A percentile compares a stretch with the other conserved stretches of the same genome.
Conservation (phyloP, 176 grass and related monocot species). For the Oryza officinalis region DNA sequence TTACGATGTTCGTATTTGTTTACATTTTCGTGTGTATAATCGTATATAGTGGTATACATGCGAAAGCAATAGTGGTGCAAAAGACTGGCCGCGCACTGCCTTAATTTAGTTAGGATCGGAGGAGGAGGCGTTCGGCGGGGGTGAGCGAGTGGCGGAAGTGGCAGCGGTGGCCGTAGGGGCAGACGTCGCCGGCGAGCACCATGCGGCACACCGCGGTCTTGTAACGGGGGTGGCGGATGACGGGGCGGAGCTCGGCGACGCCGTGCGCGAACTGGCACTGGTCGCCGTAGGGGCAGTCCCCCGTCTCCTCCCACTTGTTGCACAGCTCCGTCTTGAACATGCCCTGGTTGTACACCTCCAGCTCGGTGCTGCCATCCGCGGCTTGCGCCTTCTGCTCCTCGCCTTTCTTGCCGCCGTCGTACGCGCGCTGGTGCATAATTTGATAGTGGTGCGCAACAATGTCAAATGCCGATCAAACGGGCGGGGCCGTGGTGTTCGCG, state of each 20-base stretch:
- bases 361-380: conserved; percentile 41
- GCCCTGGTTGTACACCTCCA: conserved; percentile 97
- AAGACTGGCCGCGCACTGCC: conserved; percentile 1
- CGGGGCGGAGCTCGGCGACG: conserved; percentile 88
- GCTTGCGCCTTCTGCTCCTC: conserved; percentile 33
- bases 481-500: not conserved
- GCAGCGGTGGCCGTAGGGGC: conserved; percentile 96
- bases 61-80: not conserved
- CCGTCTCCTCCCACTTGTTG: conserved; percentile 99
- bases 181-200: conserved; percentile 78
- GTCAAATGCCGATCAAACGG: conserved; percentile 9
- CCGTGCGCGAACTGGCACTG: conserved; percentile 99
- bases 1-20: conserved; percentile 37
- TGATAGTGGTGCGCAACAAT: not conserved
- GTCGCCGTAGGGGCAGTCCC: conserved; percentile 76
- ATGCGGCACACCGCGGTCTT: conserved; percentile 98
- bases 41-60: not conserved
- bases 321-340: conserved; percentile 99
- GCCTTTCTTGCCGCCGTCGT: conserved; percentile 38
- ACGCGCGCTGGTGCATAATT: conserved; percentile 52
- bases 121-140: conserved; percentile 69
- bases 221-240: conserved; percentile 96
- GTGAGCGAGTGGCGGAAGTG: conserved; percentile 92
- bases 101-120: conserved; percentile 22
- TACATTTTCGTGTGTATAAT: conserved; percentile 30